Evolutionary conservation across 2,329 filamentous ascomycete species (phyloP).

Genomic region (Aureobasidium sp.): DNA sequence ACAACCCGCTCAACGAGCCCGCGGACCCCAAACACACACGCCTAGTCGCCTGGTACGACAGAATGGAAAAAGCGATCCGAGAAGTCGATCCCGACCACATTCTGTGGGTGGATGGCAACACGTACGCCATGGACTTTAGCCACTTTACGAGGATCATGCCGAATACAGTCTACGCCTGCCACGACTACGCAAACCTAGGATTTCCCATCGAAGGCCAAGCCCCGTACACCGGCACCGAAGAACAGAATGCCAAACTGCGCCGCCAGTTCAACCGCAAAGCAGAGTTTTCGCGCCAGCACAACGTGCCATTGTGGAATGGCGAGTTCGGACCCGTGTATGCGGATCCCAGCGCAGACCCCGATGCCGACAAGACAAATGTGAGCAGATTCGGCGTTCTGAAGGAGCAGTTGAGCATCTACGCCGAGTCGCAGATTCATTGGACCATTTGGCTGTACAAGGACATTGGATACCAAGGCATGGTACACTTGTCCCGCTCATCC

Average conservation of each 20-base stretch:
- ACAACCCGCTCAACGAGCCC: constrained; percentile 45
- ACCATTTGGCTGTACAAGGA: constrained; percentile 41
- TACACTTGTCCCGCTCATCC: constrained; percentile 23
- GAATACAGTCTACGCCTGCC: constrained; percentile 42
- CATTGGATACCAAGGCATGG: constrained; percentile 30
- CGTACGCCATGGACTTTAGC: constrained; percentile 46
- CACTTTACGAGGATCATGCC: constrained; percentile 38
- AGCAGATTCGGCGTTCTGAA: constrained; percentile 38
- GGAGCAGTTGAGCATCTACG: constrained; percentile 46
- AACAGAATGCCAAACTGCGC: constrained; percentile 35
- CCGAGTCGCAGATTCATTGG: constrained; percentile 48
- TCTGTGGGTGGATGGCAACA: constrained; percentile 47
- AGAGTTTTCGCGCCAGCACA: constrained; percentile 36
- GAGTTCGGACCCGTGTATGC: constrained; percentile 44
- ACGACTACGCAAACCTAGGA: constrained; percentile 46
- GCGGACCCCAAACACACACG: constrained; percentile 39
- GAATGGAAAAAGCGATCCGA: constrained; percentile 39
- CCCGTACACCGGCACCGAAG: constrained; percentile 34
- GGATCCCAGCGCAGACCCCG: constrained; percentile 31
- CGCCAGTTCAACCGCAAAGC: constrained; percentile 33
- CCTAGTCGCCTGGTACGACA: constrained; percentile 38
- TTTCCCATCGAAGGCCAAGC: constrained; percentile 35
- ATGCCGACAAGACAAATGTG: constrained; percentile 34
- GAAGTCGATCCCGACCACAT: constrained; percentile 41
- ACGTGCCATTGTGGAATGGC: constrained; percentile 46